These are phyloP conservation scores for Colletotrichum costaricense DNA, from an alignment of 2,329 filamentous ascomycete species.

Conservation along the genomic window DNA sequence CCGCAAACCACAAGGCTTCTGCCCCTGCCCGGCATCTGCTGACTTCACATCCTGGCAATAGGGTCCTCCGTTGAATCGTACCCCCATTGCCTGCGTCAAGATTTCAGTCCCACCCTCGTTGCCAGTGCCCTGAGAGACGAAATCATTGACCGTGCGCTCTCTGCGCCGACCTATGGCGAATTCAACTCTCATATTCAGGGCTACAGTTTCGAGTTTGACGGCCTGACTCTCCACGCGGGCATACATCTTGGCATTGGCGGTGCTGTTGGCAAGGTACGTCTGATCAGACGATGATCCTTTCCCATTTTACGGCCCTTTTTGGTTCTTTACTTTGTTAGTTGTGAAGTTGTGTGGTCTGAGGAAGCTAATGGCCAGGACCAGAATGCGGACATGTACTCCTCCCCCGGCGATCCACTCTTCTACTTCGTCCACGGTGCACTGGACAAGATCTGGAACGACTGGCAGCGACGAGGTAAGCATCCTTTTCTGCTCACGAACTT, in stretches of 20 bases:
- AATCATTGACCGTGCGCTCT: not conserved
- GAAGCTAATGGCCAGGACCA: not conserved
- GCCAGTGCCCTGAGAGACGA: not conserved
- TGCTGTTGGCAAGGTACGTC: not conserved
- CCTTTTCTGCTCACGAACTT: not conserved
- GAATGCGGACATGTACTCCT: slow-evolving; percentile 20
- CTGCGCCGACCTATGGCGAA: not conserved
- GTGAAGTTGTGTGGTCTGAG: not conserved
- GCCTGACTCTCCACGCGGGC: not conserved
- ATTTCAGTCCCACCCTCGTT: not conserved
- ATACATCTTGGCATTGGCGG: not conserved
- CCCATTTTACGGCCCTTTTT: not conserved
- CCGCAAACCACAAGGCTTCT: not conserved
- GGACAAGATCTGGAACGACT: slow-evolving; percentile 42
- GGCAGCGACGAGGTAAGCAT: slow-evolving; percentile 34
- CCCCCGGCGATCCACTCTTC: slow-evolving; percentile 47
- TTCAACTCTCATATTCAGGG: not conserved
- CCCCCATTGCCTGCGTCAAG: not conserved
- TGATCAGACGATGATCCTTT: not conserved
- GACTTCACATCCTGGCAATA: not conserved
- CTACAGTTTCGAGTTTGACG: not conserved
- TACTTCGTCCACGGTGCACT: slow-evolving; percentile 43
- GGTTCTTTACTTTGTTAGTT: too few relatives aligned
- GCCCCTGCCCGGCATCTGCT: not conserved
- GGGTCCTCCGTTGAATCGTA: not conserved